phyloP scores from a whole-genome alignment of 1,284 basidiomycete species.

The Trametes versicolor region DNA sequence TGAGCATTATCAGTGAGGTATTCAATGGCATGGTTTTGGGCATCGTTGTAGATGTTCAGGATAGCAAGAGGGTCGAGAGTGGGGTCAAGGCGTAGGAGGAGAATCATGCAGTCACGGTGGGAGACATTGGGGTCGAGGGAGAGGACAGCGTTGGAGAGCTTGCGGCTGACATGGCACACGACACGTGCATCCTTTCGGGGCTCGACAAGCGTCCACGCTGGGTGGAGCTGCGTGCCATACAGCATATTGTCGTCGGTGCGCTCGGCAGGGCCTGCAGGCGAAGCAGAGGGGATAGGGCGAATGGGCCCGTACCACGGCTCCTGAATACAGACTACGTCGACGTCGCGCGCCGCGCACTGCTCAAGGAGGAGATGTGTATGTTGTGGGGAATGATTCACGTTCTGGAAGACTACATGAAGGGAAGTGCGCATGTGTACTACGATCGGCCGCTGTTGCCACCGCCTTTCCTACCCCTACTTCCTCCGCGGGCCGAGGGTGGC shows the following conservation, averaged over 20 bases:
- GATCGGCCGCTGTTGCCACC: not conserved
- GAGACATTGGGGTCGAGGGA: not conserved
- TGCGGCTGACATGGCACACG: conserved; percentile 15
- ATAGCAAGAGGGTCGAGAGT: conserved; percentile 4
- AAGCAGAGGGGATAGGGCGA: conserved; percentile 18
- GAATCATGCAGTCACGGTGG: conserved; percentile 16
- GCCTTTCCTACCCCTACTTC: not conserved
- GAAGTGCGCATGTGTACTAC: not conserved
- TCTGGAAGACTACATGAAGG: conserved; percentile 16
- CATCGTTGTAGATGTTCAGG: conserved; percentile 20
- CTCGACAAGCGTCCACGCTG: conserved; percentile 14
- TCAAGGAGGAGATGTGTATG: conserved; percentile 11
- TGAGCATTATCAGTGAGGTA: conserved; percentile 15
- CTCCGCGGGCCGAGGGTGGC: not conserved
- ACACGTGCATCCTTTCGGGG: conserved; percentile 9
- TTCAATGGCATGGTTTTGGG: not conserved
- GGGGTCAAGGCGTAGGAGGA: not conserved
- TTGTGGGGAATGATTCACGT: conserved; percentile 20
- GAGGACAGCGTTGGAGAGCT: conserved; percentile 4
- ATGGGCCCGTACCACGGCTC: conserved; percentile 21
- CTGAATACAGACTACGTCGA: conserved; percentile 19
- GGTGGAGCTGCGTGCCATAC: conserved; percentile 20
- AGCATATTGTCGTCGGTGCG: conserved; percentile 19
- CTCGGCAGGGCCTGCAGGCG: conserved; percentile 16
- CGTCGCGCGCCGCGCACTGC: conserved; percentile 2